Percentiles rank a stretch among this genome's conserved stretches.
Evolutionary conservation across 2,329 filamentous ascomycete species (phyloP).

Genomic region (Trichoderma atroviride): DNA sequence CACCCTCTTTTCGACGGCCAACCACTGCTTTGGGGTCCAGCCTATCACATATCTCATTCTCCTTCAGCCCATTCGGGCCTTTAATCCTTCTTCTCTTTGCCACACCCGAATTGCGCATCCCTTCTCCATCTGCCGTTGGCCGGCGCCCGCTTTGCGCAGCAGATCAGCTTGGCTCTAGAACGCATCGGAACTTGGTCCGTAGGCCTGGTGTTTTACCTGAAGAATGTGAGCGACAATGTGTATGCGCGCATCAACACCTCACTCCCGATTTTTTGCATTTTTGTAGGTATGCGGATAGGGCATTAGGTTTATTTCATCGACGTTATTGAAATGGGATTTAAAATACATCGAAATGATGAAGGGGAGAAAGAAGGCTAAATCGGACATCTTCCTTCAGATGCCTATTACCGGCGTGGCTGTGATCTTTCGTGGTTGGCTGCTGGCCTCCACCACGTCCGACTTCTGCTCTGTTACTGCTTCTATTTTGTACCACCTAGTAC

Average conservation of each 20-base stretch:
- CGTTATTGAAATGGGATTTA: neutral
- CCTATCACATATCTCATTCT: slow-evolving; percentile 33
- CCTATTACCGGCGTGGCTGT: slow-evolving; percentile 16
- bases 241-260: neutral
- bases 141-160: slow-evolving; percentile 2
- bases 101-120: neutral
- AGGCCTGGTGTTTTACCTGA: neutral
- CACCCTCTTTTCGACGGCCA: slow-evolving; percentile 23
- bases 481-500: too few species aligned
- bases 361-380: neutral
- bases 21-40: slow-evolving; percentile 34
- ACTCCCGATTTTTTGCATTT: neutral
- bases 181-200: neutral
- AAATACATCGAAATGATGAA: neutral
- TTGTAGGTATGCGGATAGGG: too few species aligned
- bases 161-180: neutral
- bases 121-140: slow-evolving; percentile 12
- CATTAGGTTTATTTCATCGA: neutral
- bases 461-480: too few species aligned
- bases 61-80: slow-evolving; percentile 36
- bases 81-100: slow-evolving; percentile 15
- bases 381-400: neutral
- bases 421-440: neutral
- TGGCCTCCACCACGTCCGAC: too few species aligned
- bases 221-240: neutral